Evolutionary conservation across 495 filamentous ascomycete species (phyloP), one percentile per base, ranked within the genome.

Genomic region (Jackrogersella minutella): DNA sequence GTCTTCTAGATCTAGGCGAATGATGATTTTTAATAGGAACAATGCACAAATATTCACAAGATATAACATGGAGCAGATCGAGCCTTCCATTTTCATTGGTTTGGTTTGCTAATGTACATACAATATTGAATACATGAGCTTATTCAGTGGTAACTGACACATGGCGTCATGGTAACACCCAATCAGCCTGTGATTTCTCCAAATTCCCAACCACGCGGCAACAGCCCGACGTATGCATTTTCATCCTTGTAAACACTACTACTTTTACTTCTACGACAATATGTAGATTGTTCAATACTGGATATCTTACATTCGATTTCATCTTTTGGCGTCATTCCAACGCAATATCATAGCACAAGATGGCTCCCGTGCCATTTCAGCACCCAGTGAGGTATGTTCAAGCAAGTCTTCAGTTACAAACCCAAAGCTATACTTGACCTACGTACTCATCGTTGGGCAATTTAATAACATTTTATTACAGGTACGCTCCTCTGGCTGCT

Each of bases 401-500:
- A n/a, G 40, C 41, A 3, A 30, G 7, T 30, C 7, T 30, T 7
- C 3, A 30, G 26, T 3, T 30, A 7, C 3, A 30, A 3, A 30
- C 3, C 26, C 26, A 3, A 30, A 30, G 3, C 26, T 7, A 30
- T 30, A 3, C 26, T 8, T 19, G 22, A 8, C 10, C 14, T n/a
- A 30, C 13, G 14, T 41, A 46, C 9, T 40, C 28, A 14, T 55
- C 22, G 17, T 16, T 44, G 19, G 16, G 21, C 19, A n/a, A 16
- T 14, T 59, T 52, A 51, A 44, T 58, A 30, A 54, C 37, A 17
- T 19, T 41, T n/a, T 14, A 43, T 56, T n/a, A 13, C 50, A 85
- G 82, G 33, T 72, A 74, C 50, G 11, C 76, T 17, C 79, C 82
- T 2, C 54, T 82, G 64, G 72, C 69, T 13, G 40, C 77, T 5